Base-by-base conservation (phyloP, 1,284 basidiomycete species). In the Moniliella sp. region DNA sequence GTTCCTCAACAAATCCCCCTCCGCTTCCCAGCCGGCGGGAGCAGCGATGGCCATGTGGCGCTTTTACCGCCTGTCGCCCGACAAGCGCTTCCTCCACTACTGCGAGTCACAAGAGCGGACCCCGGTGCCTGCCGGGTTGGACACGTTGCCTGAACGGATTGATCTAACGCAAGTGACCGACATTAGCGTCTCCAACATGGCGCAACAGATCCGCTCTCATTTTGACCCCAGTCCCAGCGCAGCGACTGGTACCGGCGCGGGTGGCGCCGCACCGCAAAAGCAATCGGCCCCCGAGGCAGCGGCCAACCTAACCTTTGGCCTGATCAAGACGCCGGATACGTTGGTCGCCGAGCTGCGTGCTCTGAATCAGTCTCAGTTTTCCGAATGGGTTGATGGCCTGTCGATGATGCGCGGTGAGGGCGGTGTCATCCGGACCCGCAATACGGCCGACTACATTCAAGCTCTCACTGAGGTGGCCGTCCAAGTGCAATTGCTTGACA, bases 301-400 rank as follows among this genome's bases (percentile, higher is more conserved):
- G 13, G 19, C 15, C 18, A 40, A 37, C 10, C 25, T 47, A 18
- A 33, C 37, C 4, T 50, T 54, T 36, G 48, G 43, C 29, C 31
- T 50, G 27, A 25, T 50, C 21, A 38, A 42, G 18, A 36, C 45
- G 11, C 43, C 48, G 3, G 50, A 51, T 19, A 36, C 31, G 4
- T 48, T 70, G 72, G 61, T 88, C 34, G 77, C 81, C 4, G 81
- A 91, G 57, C 71, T 80, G 42, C 76, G 84, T 46, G 81, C 83
- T 1, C 72, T 78, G 5, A 79, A 86, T 58, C 69, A 73, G 32
- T 74, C 76, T 12, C 69, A 79, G 28, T 83, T 80, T 70, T 78
- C 81, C 14, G 86, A 94, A 63, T 94, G 86, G 86, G 80, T 80
- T 1, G 86, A 94, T 58, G 86, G 84, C 2, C 62, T 94, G 56